Evolutionary conservation across 129 eudicot species (phyloP), one percentile per base, ranked within the genome.

Genomic region (Artemisia annua): DNA sequence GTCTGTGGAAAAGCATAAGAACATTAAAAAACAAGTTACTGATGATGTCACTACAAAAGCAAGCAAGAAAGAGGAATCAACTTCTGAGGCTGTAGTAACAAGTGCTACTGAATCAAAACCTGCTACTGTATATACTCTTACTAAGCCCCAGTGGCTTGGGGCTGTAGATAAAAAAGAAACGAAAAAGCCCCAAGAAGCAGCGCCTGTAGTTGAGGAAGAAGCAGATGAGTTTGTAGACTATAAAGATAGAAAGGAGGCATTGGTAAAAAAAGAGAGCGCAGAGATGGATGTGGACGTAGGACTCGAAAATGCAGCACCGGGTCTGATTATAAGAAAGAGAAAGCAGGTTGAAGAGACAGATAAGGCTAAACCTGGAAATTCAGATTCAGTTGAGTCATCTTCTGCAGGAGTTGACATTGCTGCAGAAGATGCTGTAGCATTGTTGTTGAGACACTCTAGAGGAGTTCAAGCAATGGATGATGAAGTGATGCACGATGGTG

Each of bases 121-220:
- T 39, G 44, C 91, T 32, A 66, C 79, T 65, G 86, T 67, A 22
- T 91, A 84, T 79, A 81, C 87, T 54, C 80, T 73, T 71, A 72
- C 63, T 52, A 95, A 95, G 75, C 99, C 99, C 39, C 99, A 95
- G 72, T 90, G 99, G 99, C 97, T 95, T 14, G 99, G 99, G 75
- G 99, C 99, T 68, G 90, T 91, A n/a, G 91, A 84, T 43, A 80
- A 60, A 5, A 80, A 24, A 60, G 88, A 88, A 78, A 68, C 79
- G 10, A 68, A 87, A 80, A 79, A 71, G 77, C 70, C 50, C 18
- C 68, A 57, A 76, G 87, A 78, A 63, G 76, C 64, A 63, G 76
- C 64, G 8, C 66, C 79, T 9, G 14, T 22, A 16, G 79, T 80
- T 24, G 67, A 20, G 18, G 70, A 75, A 61, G 97, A 62, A 52